Evolutionary conservation across 768 basidiomycete genomes (phyloP), one percentile per base, ranked within the genome.

Genomic region (Boletus tylopilopsis): DNA sequence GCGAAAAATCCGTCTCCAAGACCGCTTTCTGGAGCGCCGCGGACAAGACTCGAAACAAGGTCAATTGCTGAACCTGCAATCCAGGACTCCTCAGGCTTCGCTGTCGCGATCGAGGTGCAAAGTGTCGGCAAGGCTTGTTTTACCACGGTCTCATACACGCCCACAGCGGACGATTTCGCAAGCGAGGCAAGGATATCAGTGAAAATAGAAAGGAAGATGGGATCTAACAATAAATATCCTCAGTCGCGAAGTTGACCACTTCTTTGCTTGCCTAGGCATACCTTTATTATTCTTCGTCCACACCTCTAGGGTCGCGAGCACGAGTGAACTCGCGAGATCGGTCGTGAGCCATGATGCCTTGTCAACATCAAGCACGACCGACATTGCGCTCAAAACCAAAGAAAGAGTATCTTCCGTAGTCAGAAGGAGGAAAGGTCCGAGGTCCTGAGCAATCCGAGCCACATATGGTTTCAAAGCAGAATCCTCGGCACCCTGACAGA

Each of bases 241-340:
- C 36, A 54, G 18, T 30, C 10, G 16, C 42, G 33, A 35, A 42
- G 21, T 18, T 41, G 5, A 27, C 23, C 2, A 23, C n/a, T 18
- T 30, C 11, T 8, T 22, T 25, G 23, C n/a, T 32, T 30, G 24
- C 24, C 39, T 25, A 6, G 45, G 24, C 47, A 32, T 36, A 90
- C 94, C 94, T 74, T 85, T 90, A 60, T 82, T 88, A 55, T 91
- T 93, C 64, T 85, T 86, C 37, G 79, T 75, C 93, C 93, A 97
- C 19, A 90, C 85, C 35, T 90, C 82, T 34, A 95, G 74, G 10
- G 85, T 70, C 4, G 84, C 82, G 11, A 76, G 63, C 10, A 85
- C 81, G 19, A 97, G 71, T 1, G 85, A 78, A 6, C 71, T 71
- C 0, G 88, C 83, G 42, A 90, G 73, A 5, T 87, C 84, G 0